phyloP scores from a whole-genome alignment of 2,329 filamentous ascomycete genomes.

The Exophiala alcalophila region DNA sequence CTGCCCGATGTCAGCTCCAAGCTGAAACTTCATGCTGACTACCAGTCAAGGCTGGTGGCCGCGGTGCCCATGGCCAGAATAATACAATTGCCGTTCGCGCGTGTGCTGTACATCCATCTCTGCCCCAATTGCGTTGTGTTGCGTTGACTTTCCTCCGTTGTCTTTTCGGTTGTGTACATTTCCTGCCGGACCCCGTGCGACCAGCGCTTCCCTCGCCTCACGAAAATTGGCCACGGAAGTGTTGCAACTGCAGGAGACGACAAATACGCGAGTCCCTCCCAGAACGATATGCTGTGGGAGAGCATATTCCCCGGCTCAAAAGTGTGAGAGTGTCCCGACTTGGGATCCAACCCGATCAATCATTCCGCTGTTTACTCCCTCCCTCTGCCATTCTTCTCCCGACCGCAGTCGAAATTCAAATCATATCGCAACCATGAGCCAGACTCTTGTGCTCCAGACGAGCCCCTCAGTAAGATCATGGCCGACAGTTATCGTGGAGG shows the following conservation, averaged over 20 bases:
- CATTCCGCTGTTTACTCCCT: not conserved
- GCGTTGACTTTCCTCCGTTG: constrained; percentile 1
- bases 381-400: not conserved
- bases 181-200: constrained; percentile 1
- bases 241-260: not conserved
- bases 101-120: constrained; percentile 1
- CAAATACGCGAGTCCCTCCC: constrained; percentile 3
- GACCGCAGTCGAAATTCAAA: not conserved
- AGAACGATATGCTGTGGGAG: constrained; percentile 11
- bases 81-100: constrained; percentile 4
- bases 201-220: not conserved
- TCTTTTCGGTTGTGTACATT: constrained; percentile 1
- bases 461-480: constrained; percentile 10
- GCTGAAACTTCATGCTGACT: constrained; percentile 27
- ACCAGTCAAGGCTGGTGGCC: constrained; percentile 6
- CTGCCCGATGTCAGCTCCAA: constrained; percentile 20
- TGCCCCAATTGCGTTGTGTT: constrained; percentile 1
- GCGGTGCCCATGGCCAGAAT: constrained; percentile 12
- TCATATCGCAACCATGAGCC: constrained; percentile 4
- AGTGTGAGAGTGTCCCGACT: not conserved
- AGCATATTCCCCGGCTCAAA: not conserved
- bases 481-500: not conserved
- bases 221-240: not conserved
- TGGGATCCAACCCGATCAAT: not conserved
- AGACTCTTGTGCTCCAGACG: constrained; percentile 14